Percentiles rank a stretch among this genome's conserved stretches.
Conservation (phyloP, 805 yeast genomes). For the Candida anglica region DNA sequence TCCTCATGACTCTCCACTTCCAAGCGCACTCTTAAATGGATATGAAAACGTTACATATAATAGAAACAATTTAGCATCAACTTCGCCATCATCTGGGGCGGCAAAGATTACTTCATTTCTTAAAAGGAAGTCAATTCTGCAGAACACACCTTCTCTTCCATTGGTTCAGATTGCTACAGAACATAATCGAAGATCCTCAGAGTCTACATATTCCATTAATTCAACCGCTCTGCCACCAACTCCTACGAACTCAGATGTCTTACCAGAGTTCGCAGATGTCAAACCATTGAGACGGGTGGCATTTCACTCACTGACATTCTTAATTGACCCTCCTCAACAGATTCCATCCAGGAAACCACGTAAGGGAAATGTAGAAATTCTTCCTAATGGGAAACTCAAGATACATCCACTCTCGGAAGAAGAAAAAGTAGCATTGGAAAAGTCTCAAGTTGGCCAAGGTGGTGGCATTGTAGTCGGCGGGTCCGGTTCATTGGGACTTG, state of each 20-base stretch:
- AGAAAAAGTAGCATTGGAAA: slow-evolving; percentile 42
- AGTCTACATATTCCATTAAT: slow-evolving; percentile 2
- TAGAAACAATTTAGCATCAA: not conserved
- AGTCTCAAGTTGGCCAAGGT: slow-evolving; percentile 39
- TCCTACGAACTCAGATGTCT: slow-evolving; percentile 3
- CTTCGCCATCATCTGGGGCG: not conserved
- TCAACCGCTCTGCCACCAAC: not conserved
- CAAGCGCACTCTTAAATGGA: slow-evolving; percentile 16
- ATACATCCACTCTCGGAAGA: slow-evolving; percentile 54
- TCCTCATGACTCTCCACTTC: slow-evolving; percentile 10
- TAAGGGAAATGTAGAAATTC: slow-evolving; percentile 65
- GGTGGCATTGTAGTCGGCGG: slow-evolving; percentile 81
- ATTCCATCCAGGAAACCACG: slow-evolving; percentile 84
- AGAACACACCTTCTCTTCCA: slow-evolving; percentile 5
- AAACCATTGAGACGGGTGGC: slow-evolving; percentile 40
- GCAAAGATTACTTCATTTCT: slow-evolving; percentile 25
- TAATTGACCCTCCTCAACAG: slow-evolving; percentile 69
- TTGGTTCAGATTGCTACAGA: slow-evolving; percentile 10
- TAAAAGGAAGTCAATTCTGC: slow-evolving; percentile 14
- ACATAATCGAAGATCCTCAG: slow-evolving; percentile 9
- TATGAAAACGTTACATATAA: slow-evolving; percentile 9
- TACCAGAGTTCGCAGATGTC: slow-evolving; percentile 25
- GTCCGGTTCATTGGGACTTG: slow-evolving; percentile 56
- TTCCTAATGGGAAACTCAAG: slow-evolving; percentile 50
- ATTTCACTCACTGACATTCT: slow-evolving; percentile 38